Evolutionary conservation across 441 rosid species (phyloP).

Genomic region (Gossypium aridum): DNA sequence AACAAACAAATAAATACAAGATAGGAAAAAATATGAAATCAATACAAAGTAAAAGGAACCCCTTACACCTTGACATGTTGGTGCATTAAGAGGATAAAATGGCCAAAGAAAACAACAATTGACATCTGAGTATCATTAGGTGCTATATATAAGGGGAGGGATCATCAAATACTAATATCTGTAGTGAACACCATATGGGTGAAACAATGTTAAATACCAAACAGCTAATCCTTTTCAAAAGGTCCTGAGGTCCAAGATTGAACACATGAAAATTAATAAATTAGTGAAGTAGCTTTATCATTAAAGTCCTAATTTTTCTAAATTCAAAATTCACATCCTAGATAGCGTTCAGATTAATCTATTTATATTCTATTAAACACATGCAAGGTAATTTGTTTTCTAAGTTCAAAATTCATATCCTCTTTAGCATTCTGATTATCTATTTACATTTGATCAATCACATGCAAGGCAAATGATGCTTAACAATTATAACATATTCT

Average conservation of each 20-base stretch:
- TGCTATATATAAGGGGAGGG: neutral
- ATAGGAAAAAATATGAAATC: neutral
- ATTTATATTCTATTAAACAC: neutral
- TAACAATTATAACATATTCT: neutral
- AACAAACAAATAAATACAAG: neutral
- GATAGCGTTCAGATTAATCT: neutral
- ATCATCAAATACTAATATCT: neutral
- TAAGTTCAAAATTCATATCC: neutral
- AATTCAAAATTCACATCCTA: neutral
- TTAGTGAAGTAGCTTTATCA: neutral
- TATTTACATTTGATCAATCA: neutral
- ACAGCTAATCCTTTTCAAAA: slow-evolving; percentile 1
- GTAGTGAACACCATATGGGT: neutral
- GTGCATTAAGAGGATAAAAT: neutral
- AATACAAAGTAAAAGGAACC: neutral
- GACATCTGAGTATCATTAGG: neutral
- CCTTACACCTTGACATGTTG: neutral
- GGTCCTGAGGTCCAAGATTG: neutral
- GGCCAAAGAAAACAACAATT: neutral
- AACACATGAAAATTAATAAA: neutral
- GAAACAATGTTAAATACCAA: neutral
- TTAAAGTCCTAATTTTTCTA: neutral
- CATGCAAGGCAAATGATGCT: neutral
- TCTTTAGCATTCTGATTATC: neutral
- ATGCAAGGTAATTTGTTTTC: neutral